Conservation (phyloP, 192 early-diverging fungal genomes). For the Neocallimastix lanati region DNA sequence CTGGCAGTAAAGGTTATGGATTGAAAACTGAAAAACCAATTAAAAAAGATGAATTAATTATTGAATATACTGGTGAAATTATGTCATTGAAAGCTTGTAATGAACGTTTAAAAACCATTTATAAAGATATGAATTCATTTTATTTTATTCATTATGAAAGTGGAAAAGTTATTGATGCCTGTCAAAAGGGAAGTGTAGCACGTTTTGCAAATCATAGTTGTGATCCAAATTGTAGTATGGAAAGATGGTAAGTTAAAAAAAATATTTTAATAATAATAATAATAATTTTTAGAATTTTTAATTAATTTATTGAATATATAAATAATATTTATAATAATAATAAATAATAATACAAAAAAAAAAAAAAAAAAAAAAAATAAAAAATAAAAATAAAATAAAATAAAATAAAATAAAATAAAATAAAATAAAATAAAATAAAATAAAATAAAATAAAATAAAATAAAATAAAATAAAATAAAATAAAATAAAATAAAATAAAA, state of each 20-base stretch:
- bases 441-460: no score
- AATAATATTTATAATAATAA: neutral
- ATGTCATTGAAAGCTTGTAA: constrained; percentile 41
- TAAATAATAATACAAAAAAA: no score
- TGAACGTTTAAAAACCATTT: constrained; percentile 54
- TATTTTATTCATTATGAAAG: constrained; percentile 63
- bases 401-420: no score
- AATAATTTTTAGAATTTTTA: no score
- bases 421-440: no score
- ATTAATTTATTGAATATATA: no score
- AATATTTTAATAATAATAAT: neutral
- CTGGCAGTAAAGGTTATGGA: constrained; percentile 47
- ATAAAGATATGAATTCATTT: constrained; percentile 40
- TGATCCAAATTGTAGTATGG: constrained; percentile 72
- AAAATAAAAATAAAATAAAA: no score
- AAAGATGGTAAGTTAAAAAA: constrained; percentile 49
- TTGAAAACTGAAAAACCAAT: constrained; percentile 32
- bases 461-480: no score
- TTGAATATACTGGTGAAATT: constrained; percentile 72
- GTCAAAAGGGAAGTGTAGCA: constrained; percentile 55
- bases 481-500: no score
- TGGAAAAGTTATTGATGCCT: constrained; percentile 63
- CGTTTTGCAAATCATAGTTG: constrained; percentile 75
- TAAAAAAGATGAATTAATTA: constrained; percentile 34
- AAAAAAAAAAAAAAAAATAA: no score